These are phyloP conservation scores for Acer campestre DNA, from an alignment of 345 rosid genomes.

Conservation along the genomic window DNA sequence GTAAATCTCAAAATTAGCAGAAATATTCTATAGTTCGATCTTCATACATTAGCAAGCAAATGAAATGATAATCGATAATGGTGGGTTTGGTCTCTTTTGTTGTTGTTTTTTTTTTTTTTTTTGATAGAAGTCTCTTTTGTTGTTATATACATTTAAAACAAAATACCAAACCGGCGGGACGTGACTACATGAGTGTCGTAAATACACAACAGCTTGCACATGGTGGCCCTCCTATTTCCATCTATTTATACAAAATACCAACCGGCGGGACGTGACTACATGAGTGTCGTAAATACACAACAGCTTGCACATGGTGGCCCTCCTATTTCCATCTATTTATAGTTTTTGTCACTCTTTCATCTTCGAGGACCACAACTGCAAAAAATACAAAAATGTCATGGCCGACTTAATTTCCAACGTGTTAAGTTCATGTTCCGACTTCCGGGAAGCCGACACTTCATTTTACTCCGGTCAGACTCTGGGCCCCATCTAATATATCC, in stretches of 20 bases:
- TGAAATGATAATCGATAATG: no score
- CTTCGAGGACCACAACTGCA: neutral
- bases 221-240: neutral
- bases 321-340: neutral
- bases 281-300: neutral
- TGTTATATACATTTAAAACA: no score
- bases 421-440: neutral
- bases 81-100: neutral
- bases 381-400: neutral
- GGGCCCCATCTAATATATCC: slow-evolving; percentile 10
- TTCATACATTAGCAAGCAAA: neutral
- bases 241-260: neutral
- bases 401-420: neutral
- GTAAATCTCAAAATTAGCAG: no score
- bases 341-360: neutral
- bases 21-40: no score
- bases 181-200: neutral
- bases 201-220: neutral
- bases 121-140: neutral
- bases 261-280: no score
- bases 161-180: neutral
- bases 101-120: no score
- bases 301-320: neutral
- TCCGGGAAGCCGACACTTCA: slow-evolving; percentile 11
- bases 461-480: neutral